These are phyloP conservation scores for Lyophyllum decastes DNA, from an alignment of 768 basidiomycete genomes.

Conservation along the genomic window DNA sequence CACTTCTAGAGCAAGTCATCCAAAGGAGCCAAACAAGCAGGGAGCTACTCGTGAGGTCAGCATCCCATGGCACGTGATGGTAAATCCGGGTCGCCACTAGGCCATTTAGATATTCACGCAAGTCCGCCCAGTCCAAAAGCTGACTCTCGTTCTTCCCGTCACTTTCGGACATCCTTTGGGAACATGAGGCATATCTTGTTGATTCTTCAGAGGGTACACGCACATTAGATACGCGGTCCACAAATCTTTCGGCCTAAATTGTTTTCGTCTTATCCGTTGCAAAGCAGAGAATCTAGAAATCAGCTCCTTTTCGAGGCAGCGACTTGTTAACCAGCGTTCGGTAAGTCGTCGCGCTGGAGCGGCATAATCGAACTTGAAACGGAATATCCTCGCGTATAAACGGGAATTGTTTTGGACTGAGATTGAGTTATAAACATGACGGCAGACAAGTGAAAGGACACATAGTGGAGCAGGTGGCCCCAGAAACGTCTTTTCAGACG, in stretches of 20 bases:
- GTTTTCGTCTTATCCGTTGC: slow-evolving; percentile 37
- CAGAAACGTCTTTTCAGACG: slow-evolving; percentile 30
- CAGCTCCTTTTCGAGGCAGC: slow-evolving; percentile 43
- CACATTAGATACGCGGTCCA: slow-evolving; percentile 58
- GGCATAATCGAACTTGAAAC: slow-evolving; percentile 42
- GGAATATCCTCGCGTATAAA: slow-evolving; percentile 46
- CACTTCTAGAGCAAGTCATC: slow-evolving; percentile 43
- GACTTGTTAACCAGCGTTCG: slow-evolving; percentile 35
- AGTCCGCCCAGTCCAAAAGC: slow-evolving; percentile 40
- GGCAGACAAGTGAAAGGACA: slow-evolving; percentile 39
- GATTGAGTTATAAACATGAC: slow-evolving; percentile 34
- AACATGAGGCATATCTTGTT: not conserved
- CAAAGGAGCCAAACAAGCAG: slow-evolving; percentile 48
- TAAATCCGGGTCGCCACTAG: slow-evolving; percentile 17
- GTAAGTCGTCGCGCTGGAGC: slow-evolving; percentile 42
- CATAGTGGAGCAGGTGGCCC: slow-evolving; percentile 46
- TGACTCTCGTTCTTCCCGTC: slow-evolving; percentile 48
- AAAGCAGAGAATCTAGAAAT: slow-evolving; percentile 41
- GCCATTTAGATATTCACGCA: slow-evolving; percentile 26
- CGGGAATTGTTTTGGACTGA: slow-evolving; percentile 34
- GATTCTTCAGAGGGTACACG: slow-evolving; percentile 8
- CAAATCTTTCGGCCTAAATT: slow-evolving; percentile 38
- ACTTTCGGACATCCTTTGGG: slow-evolving; percentile 43
- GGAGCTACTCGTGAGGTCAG: slow-evolving; percentile 37
- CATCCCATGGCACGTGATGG: slow-evolving; percentile 18